Base-by-base conservation (phyloP, 768 basidiomycete genomes). In the Cystoderma amianthinum region DNA sequence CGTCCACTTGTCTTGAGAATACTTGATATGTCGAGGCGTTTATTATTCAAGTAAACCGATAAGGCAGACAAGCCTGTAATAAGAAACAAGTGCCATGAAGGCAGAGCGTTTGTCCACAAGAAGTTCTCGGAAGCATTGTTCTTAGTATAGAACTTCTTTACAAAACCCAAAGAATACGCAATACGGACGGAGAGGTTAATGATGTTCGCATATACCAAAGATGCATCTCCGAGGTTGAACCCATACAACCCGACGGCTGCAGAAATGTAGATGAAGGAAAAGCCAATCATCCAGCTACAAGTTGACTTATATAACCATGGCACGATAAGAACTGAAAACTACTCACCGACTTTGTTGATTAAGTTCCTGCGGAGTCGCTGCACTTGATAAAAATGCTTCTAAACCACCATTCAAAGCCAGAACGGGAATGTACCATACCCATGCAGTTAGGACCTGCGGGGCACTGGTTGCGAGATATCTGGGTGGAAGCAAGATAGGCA, bases 371-470 rank as follows among this genome's bases (percentile, higher is more conserved):
- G 83, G 69, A 1, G 71, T 68, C 1, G 91, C 87, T 2, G 82
- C 80, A 41, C 88, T 84, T 2, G 86, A 78, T 49, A 95, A 71
- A 59, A 96, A 94, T 0, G 94, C 90, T 56, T 99, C 96, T 13
- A 95, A 64, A 0, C 88, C 76, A 2, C 96, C 96, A 55, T 99
- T 99, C 48, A 91, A 63, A 4, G 86, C 86, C 53, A 99, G 73
- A 16, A 86, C 73, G 1, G 96, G 96, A 48, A 98, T 83, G 51
- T 94, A 95, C 68, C 77, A 84, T 17, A 90, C 61, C 78, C 93
- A 99, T 1, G 83, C 78, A 10, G 63, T 60, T 4, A 99, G 76
- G 25, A 95, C 84, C 11, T 61, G 48, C 0, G 90, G 84, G 0
- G 94, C 93, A 32, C 87, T 89, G 1, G 93, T 92, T 32, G 69